phyloP scores from a whole-genome alignment of 192 early-diverging fungal species.

The Coemansia sp. region DNA sequence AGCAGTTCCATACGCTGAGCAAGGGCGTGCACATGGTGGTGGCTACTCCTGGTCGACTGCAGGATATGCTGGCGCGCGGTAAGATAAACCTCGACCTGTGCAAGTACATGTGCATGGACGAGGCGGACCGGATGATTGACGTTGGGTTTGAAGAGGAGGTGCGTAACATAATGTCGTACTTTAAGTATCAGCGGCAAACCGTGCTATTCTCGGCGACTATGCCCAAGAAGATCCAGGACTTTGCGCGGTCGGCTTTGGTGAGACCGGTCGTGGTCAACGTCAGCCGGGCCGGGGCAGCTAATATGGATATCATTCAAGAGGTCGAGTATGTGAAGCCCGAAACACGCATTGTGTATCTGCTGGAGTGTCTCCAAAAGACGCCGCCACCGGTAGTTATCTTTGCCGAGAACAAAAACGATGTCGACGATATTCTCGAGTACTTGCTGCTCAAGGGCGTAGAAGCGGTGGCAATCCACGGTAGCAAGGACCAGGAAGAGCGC shows the following conservation, averaged over 20 bases:
- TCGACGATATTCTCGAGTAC: slow-evolving; percentile 98
- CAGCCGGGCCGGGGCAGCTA: slow-evolving; percentile 93
- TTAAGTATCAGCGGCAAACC: slow-evolving; percentile 93
- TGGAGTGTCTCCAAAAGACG: slow-evolving; percentile 96
- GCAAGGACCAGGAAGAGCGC: slow-evolving; percentile 96
- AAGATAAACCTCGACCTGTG: slow-evolving; percentile 86
- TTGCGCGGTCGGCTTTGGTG: slow-evolving; percentile 85
- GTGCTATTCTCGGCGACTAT: slow-evolving; percentile 95
- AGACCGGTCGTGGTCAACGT: slow-evolving; percentile 94
- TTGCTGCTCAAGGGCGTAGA: slow-evolving; percentile 92
- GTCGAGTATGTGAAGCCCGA: slow-evolving; percentile 98
- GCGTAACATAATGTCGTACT: slow-evolving; percentile 92
- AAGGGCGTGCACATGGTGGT: slow-evolving; percentile 90
- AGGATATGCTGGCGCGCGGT: slow-evolving; percentile 87
- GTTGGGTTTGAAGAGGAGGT: slow-evolving; percentile 98
- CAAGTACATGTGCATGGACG: slow-evolving; percentile 92
- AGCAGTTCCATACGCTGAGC: slow-evolving; percentile 72
- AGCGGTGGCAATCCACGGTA: slow-evolving; percentile 91
- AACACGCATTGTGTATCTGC: slow-evolving; percentile 88
- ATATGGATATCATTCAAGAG: slow-evolving; percentile 95
- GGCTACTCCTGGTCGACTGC: slow-evolving; percentile 91
- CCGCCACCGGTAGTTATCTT: slow-evolving; percentile 94
- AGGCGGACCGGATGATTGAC: slow-evolving; percentile 99
- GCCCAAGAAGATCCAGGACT: slow-evolving; percentile 99
- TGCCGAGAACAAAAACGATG: slow-evolving; percentile 98